phyloP scores from a whole-genome alignment of 768 basidiomycete species.

The Udeniomyces megalosporus region DNA sequence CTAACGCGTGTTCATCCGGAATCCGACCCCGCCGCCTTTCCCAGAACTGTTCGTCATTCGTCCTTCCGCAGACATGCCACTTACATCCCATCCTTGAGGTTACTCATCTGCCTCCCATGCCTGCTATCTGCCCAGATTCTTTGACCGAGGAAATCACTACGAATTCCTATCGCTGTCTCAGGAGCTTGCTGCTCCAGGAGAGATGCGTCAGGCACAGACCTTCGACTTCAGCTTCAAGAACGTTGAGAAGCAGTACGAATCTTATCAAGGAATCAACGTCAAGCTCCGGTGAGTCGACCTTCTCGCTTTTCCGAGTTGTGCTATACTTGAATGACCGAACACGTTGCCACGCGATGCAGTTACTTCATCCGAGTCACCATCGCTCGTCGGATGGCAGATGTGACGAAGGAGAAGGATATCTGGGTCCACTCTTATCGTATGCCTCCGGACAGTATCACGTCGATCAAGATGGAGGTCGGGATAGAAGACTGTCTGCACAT shows the following conservation, averaged over 20 bases:
- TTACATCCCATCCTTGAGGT: too few species aligned
- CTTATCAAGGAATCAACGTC: constrained; percentile 94
- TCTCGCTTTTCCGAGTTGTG: neutral
- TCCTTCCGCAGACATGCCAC: neutral
- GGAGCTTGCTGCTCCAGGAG: constrained; percentile 88
- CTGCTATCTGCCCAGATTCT: constrained; percentile 44
- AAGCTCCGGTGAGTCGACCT: constrained; percentile 57
- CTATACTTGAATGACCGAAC: too few species aligned
- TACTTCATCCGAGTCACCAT: constrained; percentile 86
- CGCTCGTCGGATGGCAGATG: constrained; percentile 81
- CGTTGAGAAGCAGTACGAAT: constrained; percentile 97
- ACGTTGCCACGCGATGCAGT: constrained; percentile 32
- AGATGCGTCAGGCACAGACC: constrained; percentile 89
- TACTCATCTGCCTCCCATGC: neutral
- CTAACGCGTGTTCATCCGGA: neutral
- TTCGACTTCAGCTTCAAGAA: constrained; percentile 98
- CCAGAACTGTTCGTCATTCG: neutral
- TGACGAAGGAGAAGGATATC: constrained; percentile 77
- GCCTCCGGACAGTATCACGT: constrained; percentile 94
- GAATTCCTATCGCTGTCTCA: constrained; percentile 92
- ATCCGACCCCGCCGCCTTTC: too few species aligned
- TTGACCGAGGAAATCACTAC: constrained; percentile 94
- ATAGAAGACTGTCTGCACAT: constrained; percentile 98
- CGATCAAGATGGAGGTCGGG: constrained; percentile 99
- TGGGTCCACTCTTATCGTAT: constrained; percentile 99